Evolutionary conservation across 768 basidiomycete species (phyloP), one percentile per base, ranked within the genome.

Genomic region (Lentinula detonsa): DNA sequence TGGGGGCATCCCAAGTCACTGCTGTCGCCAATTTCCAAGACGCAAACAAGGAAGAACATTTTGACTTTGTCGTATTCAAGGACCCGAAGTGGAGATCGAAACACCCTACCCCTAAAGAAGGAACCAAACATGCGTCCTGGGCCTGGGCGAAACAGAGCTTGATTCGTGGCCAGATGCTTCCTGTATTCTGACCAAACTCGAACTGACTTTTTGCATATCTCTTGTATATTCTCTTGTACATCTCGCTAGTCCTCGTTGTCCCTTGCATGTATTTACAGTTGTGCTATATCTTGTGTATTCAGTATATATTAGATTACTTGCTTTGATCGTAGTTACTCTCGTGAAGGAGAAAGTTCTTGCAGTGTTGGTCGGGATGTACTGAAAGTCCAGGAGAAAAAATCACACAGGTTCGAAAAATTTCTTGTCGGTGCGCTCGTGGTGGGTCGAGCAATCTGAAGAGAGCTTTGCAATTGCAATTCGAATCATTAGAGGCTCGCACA

Each of bases 91-190:
- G 67, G 18, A 28, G 23, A 9, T 21, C 40, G 35, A 73, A 74
- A 40, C 72, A 70, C 53, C 64, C 63, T 65, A 71, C 43, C 64
- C 72, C 43, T 65, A 64, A 59, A 21, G 55, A 21, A 21, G 21
- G 40, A 42, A 76, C 67, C 23, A 76, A 73, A 16, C 73, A 73
- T 43, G 85, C 86, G 15, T 73, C 79, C 61, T 83, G 90, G 73
- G 67, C 72, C 16, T 93, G 90, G 90, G 82, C 93, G 43, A 94
- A 93, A 71, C 82, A 90, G 51, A 88, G 88, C 66, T 73, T 93
- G 34, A 80, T 90, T 62, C 80, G 87, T 15, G 85, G 87, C 13
- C 76, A 85, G 35, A 67, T 82, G 31, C 68, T 81, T 3, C 72
- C 75, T 9, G 7, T 56, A 23, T 43, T 6, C 23, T 43, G 31